phyloP scores from a whole-genome alignment of 78 protist species.

The Isochrysis galbana region DNA sequence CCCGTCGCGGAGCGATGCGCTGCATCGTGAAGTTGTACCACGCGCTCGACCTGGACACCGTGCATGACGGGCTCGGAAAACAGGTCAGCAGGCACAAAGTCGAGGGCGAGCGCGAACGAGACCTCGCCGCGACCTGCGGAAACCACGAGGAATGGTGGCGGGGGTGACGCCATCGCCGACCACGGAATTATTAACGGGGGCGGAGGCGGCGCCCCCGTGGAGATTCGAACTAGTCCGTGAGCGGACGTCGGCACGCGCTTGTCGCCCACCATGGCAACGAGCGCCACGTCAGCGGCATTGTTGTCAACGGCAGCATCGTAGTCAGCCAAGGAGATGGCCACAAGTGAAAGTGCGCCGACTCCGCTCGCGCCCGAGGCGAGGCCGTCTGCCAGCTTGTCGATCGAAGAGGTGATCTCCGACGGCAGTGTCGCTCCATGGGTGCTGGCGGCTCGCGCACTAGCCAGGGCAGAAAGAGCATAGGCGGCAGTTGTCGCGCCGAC shows the following conservation, averaged over 20 bases:
- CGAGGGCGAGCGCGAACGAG: not conserved
- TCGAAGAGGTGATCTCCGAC: not conserved
- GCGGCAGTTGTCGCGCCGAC: not conserved
- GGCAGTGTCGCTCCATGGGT: not conserved
- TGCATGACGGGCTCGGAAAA: not conserved
- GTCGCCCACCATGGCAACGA: not conserved
- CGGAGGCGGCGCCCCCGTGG: not conserved
- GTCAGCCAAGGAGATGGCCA: not conserved
- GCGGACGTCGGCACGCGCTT: not conserved
- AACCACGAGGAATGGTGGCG: not conserved
- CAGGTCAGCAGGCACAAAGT: not conserved
- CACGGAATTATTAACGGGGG: not conserved
- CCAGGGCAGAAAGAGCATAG: not conserved
- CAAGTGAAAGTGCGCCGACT: not conserved
- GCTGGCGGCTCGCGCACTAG: not conserved
- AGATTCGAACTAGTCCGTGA: not conserved
- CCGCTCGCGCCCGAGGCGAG: not conserved
- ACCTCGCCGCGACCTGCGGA: not conserved
- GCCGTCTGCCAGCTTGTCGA: not conserved
- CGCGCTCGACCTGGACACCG: not conserved
- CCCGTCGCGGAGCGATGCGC: not conserved
- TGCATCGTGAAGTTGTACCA: not conserved
- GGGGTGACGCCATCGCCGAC: not conserved
- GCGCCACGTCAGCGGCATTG: not conserved
- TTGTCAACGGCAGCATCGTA: not conserved